Base-by-base conservation (phyloP, 148 eudicot species). In the Persicaria tinctoria region DNA sequence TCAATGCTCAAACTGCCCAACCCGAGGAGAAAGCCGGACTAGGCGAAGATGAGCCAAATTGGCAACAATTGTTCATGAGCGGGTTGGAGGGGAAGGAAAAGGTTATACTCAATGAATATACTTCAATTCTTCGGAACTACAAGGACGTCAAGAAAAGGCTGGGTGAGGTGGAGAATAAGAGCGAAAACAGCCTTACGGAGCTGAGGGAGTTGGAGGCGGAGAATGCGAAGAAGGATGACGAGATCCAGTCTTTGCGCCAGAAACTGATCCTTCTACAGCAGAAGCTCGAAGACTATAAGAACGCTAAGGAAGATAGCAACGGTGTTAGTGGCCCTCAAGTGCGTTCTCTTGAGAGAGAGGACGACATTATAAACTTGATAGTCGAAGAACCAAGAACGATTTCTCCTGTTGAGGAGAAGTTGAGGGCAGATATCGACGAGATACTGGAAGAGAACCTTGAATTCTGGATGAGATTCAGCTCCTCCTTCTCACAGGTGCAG, bases 401-500 rank as follows among this genome's bases (percentile, higher is more conserved):
- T 41, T 95, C 99, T 11, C 80, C 80, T 0, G 72, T 84, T 47
- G 99, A 95, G 75, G 92, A 89, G 73, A 90, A 86, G 79, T 85
- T 95, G 12, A 85, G 94, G 53, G 82, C 75, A 72, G 86, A 83
- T 46, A 92, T 95, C 4, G 94, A 92, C 78, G 87, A 90, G 55
- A 78, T 95, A 69, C 81, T 92, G 9, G 97, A 92, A 44, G 92
- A 89, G 77, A 92, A 92, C 74, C 79, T 95, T 74, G 94, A 89
- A 68, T 91, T 91, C 84, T 93, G 97, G 98, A 76, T 93, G 72
- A 86, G 96, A 73, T 92, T 95, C 78, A 90, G 99, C 76, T 78
- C 85, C 46, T 81, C 92, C 50, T 90, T 87, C 75, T 91, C 86
- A 13, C 94, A 92, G 79, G 76, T 95, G n/a, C 91, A 88, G 77